Evolutionary conservation across 2,329 filamentous ascomycete genomes (phyloP), one percentile per base, ranked within the genome.

Genomic region (Nemania sp.): DNA sequence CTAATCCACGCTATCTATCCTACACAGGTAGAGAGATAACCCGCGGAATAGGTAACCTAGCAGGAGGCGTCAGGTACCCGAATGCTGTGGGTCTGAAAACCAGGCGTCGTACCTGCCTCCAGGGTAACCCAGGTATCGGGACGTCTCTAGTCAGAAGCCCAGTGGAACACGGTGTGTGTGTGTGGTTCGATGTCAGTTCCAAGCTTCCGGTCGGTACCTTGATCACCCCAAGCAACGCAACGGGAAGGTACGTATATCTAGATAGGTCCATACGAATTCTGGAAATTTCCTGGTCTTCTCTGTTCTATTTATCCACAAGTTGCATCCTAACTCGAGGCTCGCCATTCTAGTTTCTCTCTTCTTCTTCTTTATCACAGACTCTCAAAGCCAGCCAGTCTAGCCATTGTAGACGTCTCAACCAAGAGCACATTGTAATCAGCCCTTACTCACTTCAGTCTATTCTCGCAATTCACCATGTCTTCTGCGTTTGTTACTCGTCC

Each of bases 401-500:
- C 53, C 35, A 43, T 29, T 10, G 10, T 5, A 67, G 29, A 32
- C 57, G 1, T 10, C 10, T 51, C 6, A 27, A 38, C 56, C 55
- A 49, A 38, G 2, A 27, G 35, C 45, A n/a, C 38, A 45, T 10
- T 43, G 11, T 22, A 11, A 24, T 13, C n/a, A 24, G 20, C 29
- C 20, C 52, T 11, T 45, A 51, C 18, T 29, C 26, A 10, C 13
- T 51, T 55, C 24, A 29, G 45, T 10, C 18, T 27, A 59, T 49
- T 43, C n/a, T 41, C 29, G 26, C 32, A 49, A 55, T 60, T 47
- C 73, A 78, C 55, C 32, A 84, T 84, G 82, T 82, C 82, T 71
- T 72, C 79, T 60, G 82, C 82, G 51, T 83, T 83, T 70, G 82
- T 86, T 66, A 83, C 85, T 75, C 79, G 80, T 56, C 83, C 82